Base-by-base conservation (phyloP, 257 asterid genomes). In the Sherardia arvensis region DNA sequence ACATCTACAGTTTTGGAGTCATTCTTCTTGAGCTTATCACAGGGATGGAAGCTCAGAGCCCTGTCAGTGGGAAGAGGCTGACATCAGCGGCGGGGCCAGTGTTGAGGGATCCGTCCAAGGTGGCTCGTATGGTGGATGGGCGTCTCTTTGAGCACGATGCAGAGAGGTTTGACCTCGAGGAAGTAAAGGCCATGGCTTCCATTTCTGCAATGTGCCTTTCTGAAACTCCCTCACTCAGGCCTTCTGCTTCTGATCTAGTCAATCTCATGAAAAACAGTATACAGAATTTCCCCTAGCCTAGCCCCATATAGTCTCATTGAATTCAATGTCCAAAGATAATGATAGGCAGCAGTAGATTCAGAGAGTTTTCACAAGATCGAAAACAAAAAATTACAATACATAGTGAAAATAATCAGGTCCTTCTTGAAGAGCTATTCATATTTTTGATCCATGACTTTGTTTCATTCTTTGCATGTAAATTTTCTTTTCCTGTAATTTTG, bases 1-100 rank as follows among this genome's bases (percentile, higher is more conserved):
- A 86, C 7, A 69, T 86, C 0, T 88, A 82, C 64, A 81, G 93
- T 68, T 88, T 77, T 1, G 96, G 95, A 8, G 83, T 84, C 6
- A 53, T 84, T 5, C 22, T 86, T 8, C 53, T 86, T 77, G 95
- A 88, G 59, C 78, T 88, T 55, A 75, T 88, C 7, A 84, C 95
- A 0, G 96, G 96, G 49, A 40, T 73, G 20, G 87, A 84, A 66
- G 93, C 90, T 1, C 68, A 82, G 9, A 33, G 68, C 51, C 72
- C 85, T 7, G 29, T 29, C 7, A 73, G 34, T 0, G 86, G 91
- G 9, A 84, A 82, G 72, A 78, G 83, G 38, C 67, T 88, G 73
- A 59, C 77, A 33, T 67, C 67, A 0, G 71, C 63, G 64, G 85
- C 74, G 15, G 83, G 62, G 55, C 78, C 81, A 22, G 29, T 82